phyloP scores from a whole-genome alignment of 169 alveolate genomes.

The Plasmodium knowlesi region DNA sequence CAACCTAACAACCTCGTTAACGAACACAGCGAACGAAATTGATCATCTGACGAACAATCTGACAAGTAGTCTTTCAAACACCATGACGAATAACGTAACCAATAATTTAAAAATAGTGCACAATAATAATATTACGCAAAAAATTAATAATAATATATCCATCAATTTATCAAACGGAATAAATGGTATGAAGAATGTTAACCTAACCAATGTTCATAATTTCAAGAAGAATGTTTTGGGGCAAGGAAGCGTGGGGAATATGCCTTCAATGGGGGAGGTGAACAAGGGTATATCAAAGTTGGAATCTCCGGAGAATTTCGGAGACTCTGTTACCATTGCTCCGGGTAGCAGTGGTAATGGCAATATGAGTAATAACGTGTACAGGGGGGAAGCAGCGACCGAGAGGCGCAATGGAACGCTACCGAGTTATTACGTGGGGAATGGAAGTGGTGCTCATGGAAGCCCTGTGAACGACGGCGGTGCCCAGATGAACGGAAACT shows the following conservation, averaged over 20 bases:
- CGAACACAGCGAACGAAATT: neutral
- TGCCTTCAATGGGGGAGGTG: neutral
- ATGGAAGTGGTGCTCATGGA: neutral
- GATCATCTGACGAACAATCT: neutral
- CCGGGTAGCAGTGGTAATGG: neutral
- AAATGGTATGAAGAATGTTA: neutral
- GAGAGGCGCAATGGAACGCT: neutral
- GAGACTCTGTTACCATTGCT: neutral
- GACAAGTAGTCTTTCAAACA: neutral
- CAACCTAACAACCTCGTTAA: neutral
- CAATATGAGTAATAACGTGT: neutral
- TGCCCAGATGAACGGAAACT: neutral
- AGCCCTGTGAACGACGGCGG: neutral
- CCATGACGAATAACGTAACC: slow-evolving; percentile 9
- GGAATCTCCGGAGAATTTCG: neutral
- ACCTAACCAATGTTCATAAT: neutral
- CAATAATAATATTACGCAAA: slow-evolving; percentile 34
- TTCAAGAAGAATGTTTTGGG: slow-evolving; percentile 14
- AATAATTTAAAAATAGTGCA: slow-evolving; percentile 16
- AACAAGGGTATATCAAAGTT: neutral
- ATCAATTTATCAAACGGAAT: slow-evolving; percentile 23
- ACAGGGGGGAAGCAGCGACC: neutral
- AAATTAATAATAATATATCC: slow-evolving; percentile 33
- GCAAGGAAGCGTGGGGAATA: neutral
- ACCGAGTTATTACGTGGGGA: neutral